Percentiles rank a stretch among this genome's conserved stretches.
Conservation (phyloP, 345 rosid species). For the Populus simonii region DNA sequence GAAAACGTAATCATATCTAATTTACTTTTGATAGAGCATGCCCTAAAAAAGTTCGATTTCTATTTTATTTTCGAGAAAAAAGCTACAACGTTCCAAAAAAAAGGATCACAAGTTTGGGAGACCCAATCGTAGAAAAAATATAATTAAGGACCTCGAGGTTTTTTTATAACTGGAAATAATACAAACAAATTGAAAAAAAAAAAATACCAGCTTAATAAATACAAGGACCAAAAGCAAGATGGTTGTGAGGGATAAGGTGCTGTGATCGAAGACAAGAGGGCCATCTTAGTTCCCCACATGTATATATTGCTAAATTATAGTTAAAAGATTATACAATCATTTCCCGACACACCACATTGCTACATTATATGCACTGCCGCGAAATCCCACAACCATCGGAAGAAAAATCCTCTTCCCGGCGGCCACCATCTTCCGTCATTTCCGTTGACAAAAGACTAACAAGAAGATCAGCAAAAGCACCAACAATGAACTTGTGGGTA, state of each 20-base stretch:
- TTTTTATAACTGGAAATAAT: background rate
- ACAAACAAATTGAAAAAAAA: background rate
- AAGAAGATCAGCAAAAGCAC: constrained; percentile 79
- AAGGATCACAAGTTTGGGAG: background rate
- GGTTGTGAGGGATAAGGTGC: background rate
- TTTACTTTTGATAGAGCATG: background rate
- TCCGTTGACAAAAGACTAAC: constrained; percentile 52
- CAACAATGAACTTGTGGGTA: constrained; percentile 62
- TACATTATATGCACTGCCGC: constrained; percentile 12
- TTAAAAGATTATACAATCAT: constrained; percentile 19
- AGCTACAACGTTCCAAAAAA: background rate
- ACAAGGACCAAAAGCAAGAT: background rate
- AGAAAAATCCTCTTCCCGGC: background rate
- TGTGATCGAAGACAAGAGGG: constrained; percentile 7
- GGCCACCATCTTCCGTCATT: background rate
- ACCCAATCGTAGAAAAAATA: background rate
- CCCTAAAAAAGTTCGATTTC: background rate
- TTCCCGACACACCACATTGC: constrained; percentile 9
- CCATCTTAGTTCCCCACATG: constrained; percentile 15
- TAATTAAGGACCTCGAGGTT: background rate
- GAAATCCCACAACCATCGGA: constrained; percentile 10
- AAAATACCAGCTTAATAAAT: background rate
- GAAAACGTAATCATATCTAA: background rate
- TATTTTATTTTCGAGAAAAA: too few species aligned
- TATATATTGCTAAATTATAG: constrained; percentile 13